Base-by-base conservation (phyloP, 1,284 basidiomycete genomes). In the Somion occarium region DNA sequence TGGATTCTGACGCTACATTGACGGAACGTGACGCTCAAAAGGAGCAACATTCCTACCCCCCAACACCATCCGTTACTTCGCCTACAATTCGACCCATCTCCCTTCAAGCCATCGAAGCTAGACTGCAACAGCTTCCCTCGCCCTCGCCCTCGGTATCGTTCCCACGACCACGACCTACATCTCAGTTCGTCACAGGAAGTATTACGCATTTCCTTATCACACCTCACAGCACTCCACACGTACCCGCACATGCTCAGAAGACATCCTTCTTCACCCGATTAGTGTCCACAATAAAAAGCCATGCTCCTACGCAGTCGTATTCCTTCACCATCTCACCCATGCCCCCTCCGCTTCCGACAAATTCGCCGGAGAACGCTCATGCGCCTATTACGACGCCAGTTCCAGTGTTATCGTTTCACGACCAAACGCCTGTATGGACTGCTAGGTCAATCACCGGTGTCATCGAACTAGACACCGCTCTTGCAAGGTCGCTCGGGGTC, bases 341-440 rank as follows among this genome's bases (percentile, higher is more conserved):
- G 7, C 67, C 72, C 48, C 44, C 64, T 46, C 58, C 50, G 39
- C 57, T 22, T 45, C 60, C 43, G 9, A 5, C 22, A 12, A 27
- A 23, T 44, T 7, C 43, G 5, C 20, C 22, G 13, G 25, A 23
- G 22, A 23, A 24, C 25, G 45, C 30, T 38, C 19, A 27, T 38
- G 38, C 65, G 7, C 57, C 59, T n/a, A 56, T 67, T 5, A 70
- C 70, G 12, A 59, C 61, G 2, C 71, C 84, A n/a, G 12, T 25
- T 9, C 49, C 49, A 0, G 66, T 90, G 5, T 68, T 88, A 15
- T 75, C 75, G 1, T 90, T 85, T 64, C 79, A 82, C 50, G 87
- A 90, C 61, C 78, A 70, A 26, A 90, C 88, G 1, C 82, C 87
- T 0, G 66, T 84, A 2, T 73, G 83, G 53, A 82, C 79, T 0